These are phyloP conservation scores for Hymenoscyphus fraxineus DNA, from an alignment of 2,329 filamentous ascomycete species.

Conservation along the genomic window DNA sequence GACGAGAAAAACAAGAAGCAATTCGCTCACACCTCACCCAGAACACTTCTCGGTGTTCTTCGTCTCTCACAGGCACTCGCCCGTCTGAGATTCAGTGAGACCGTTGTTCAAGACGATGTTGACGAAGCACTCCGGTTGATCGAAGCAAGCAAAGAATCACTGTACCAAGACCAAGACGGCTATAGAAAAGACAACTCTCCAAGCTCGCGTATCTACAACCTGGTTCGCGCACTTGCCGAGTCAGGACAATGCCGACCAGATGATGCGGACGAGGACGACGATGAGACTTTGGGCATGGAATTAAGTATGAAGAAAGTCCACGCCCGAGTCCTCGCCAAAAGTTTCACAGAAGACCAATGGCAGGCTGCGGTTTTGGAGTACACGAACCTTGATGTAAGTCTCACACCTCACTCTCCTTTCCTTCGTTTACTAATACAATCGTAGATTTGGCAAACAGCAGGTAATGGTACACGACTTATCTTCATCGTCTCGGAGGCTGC, in stretches of 20 bases:
- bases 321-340: constrained; percentile 90
- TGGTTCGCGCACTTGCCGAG: constrained; percentile 84
- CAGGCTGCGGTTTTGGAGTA: constrained; percentile 85
- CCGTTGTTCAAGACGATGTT: constrained; percentile 86
- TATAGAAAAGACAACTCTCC: constrained; percentile 69
- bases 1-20: constrained; percentile 89
- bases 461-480: constrained; percentile 65
- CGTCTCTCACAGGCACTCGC: constrained; percentile 92
- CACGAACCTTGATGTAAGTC: constrained; percentile 79
- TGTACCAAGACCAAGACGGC: constrained; percentile 66
- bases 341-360: constrained; percentile 94
- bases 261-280: constrained; percentile 61
- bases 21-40: constrained; percentile 89
- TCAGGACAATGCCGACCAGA: constrained; percentile 58
- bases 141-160: constrained; percentile 87
- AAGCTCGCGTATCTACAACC: constrained; percentile 88
- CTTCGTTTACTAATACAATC: constrained; percentile 37
- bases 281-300: constrained; percentile 61
- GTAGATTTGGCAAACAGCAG: constrained; percentile 75
- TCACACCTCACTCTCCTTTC: constrained; percentile 6
- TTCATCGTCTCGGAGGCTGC: constrained; percentile 62
- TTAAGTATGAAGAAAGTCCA: constrained; percentile 84
- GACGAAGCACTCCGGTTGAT: constrained; percentile 89
- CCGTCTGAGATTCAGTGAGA: constrained; percentile 80
- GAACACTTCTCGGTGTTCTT: constrained; percentile 87